Percentiles rank a stretch among this genome's conserved stretches.
Conservation (phyloP, 371 early-diverging fungal genomes). For the Nematocida parisii region DNA sequence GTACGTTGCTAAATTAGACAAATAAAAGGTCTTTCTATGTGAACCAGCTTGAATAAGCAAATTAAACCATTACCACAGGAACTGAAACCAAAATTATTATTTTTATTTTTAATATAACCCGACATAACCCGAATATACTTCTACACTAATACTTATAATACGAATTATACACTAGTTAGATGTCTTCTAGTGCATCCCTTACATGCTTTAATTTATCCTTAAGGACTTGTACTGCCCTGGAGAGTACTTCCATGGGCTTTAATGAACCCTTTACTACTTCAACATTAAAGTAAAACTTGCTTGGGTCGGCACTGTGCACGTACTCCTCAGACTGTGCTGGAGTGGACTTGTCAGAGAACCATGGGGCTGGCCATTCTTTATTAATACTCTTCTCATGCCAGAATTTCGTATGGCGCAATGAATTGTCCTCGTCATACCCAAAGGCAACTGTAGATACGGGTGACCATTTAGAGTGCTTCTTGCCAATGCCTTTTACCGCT, state of each 20-base stretch:
- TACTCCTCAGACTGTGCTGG: constrained; percentile 39
- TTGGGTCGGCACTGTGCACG: constrained; percentile 18
- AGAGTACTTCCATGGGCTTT: constrained; percentile 63
- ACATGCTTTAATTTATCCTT: constrained; percentile 58
- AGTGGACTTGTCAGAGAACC: constrained; percentile 40
- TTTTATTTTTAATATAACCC: too few species aligned
- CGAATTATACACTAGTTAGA: not conserved
- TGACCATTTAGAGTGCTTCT: constrained; percentile 94
- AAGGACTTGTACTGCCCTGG: constrained; percentile 58
- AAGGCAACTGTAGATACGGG: constrained; percentile 73
- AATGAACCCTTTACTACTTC: constrained; percentile 67
- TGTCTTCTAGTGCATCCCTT: constrained; percentile 22
- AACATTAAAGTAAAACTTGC: constrained; percentile 63
- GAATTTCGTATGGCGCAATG: constrained; percentile 80
- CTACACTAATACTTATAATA: too few species aligned
- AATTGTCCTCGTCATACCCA: constrained; percentile 81
- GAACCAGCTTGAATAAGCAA: not conserved
- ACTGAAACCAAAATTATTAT: too few species aligned
- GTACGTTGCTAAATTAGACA: constrained; percentile 29
- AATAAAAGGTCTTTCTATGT: constrained; percentile 13
- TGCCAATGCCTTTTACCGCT: constrained; percentile 72
- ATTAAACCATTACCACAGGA: too few species aligned
- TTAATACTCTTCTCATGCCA: constrained; percentile 83
- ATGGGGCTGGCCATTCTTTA: constrained; percentile 62
- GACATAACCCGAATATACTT: too few species aligned